These are phyloP conservation scores for Stemphylium beticola DNA, from an alignment of 2,329 filamentous ascomycete genomes.

Conservation along the genomic window DNA sequence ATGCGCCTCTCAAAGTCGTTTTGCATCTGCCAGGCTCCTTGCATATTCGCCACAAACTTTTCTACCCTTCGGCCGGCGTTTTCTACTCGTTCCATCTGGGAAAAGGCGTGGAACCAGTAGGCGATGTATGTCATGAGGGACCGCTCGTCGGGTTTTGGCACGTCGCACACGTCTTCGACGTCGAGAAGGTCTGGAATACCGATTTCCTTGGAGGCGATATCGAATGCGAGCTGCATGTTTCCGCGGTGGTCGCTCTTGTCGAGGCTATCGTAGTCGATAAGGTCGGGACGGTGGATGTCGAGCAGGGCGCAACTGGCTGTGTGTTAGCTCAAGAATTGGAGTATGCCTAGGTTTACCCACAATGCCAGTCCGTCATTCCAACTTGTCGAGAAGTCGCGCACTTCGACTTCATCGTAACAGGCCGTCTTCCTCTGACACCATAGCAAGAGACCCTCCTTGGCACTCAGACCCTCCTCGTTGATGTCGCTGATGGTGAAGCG, in stretches of 20 bases:
- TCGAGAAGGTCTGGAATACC: constrained; percentile 95
- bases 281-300: constrained; percentile 94
- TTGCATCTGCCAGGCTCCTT: constrained; percentile 99
- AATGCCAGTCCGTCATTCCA: constrained; percentile 99
- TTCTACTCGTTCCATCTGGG: constrained; percentile 97
- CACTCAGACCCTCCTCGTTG: constrained; percentile 96
- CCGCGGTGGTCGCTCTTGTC: constrained; percentile 94
- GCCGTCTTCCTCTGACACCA: constrained; percentile 99
- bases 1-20: constrained; percentile 93
- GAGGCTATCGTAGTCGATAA: constrained; percentile 94
- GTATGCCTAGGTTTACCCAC: constrained; percentile 37
- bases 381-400: constrained; percentile 90
- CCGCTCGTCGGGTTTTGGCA: constrained; percentile 92
- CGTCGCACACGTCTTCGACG: constrained; percentile 97
- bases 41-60: constrained; percentile 99
- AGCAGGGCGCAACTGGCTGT: constrained; percentile 75
- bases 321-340: constrained; percentile 9
- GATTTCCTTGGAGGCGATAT: constrained; percentile 94
- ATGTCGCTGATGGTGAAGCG: constrained; percentile 99
- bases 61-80: constrained; percentile 95
- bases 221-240: constrained; percentile 98
- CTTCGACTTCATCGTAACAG: constrained; percentile 96
- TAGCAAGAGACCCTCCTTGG: constrained; percentile 90
- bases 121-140: constrained; percentile 99
- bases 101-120: constrained; percentile 99